Percentiles rank a stretch among this genome's conserved stretches.
These are phyloP conservation scores for Aspergillus nanangensis DNA, from an alignment of 495 filamentous ascomycete genomes.

Conservation along the genomic window DNA sequence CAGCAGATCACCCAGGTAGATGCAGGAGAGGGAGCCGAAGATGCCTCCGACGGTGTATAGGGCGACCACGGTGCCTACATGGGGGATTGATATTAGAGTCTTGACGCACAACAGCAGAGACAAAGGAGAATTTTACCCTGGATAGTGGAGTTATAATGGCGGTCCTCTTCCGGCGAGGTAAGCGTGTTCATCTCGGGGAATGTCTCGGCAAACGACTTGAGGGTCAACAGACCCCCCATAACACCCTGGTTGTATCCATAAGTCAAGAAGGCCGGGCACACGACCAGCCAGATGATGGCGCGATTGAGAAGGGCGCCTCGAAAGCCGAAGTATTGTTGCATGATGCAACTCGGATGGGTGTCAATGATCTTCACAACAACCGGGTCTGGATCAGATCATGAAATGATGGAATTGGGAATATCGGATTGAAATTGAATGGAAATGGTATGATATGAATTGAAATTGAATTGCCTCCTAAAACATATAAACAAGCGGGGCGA, in stretches of 20 bases:
- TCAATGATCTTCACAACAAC: neutral
- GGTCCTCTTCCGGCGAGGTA: conserved; percentile 26
- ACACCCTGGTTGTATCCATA: conserved; percentile 52
- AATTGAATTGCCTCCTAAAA: too few species aligned
- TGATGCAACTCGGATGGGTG: neutral
- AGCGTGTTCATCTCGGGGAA: conserved; percentile 53
- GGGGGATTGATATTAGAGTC: too few species aligned
- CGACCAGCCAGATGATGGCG: conserved; percentile 32
- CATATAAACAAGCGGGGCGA: too few species aligned
- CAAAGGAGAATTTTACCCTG: conserved; percentile 24
- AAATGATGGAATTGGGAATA: neutral
- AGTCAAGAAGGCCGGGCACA: conserved; percentile 44
- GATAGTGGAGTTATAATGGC: conserved; percentile 33
- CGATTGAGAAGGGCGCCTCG: conserved; percentile 28
- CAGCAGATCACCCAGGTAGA: conserved; percentile 26
- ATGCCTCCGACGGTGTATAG: conserved; percentile 32
- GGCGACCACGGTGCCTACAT: conserved; percentile 28
- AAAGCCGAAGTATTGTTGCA: conserved; percentile 38
- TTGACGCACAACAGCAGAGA: neutral
- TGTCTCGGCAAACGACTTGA: conserved; percentile 34
- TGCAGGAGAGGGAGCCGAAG: conserved; percentile 29
- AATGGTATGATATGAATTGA: neutral
- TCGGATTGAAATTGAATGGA: neutral
- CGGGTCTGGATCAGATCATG: too few species aligned
- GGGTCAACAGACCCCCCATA: conserved; percentile 36